Percentiles rank a stretch among this genome's conserved stretches.
Evolutionary conservation across 257 asterid genomes (phyloP).

Genomic region (Penstemon newberryi): DNA sequence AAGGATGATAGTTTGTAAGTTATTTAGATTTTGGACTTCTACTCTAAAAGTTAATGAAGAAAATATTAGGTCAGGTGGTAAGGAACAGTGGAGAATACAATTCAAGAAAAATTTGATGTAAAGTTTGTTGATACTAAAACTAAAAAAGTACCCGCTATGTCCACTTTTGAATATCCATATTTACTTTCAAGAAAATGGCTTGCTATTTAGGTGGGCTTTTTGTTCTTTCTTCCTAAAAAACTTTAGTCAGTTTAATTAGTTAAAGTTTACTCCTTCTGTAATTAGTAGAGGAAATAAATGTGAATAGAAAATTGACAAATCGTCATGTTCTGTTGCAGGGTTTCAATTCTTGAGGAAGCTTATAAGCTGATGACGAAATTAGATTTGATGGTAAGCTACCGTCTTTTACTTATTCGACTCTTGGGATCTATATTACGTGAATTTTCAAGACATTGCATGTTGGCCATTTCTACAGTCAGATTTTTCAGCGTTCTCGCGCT

Average conservation of each 20-base stretch:
- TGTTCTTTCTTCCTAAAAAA: neutral
- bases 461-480: slow-evolving; percentile 53
- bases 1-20: neutral
- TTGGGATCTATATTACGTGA: slow-evolving; percentile 1
- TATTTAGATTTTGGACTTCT: neutral
- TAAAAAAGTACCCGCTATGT: neutral
- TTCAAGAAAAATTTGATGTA: neutral
- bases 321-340: slow-evolving; percentile 43
- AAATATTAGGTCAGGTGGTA: slow-evolving; percentile 9
- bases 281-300: neutral
- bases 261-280: neutral
- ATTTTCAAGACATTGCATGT: slow-evolving; percentile 24
- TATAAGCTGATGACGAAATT: slow-evolving; percentile 68
- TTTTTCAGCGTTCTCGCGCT: slow-evolving; percentile 73
- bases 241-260: neutral
- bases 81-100: neutral
- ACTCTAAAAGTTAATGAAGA: neutral
- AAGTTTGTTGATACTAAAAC: neutral
- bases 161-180: neutral
- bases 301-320: slow-evolving; percentile 17
- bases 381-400: slow-evolving; percentile 57
- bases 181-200: neutral
- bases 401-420: slow-evolving; percentile 12
- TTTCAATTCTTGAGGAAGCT: slow-evolving; percentile 67
- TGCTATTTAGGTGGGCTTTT: slow-evolving; percentile 2